Conservation (phyloP, 2,329 filamentous ascomycete genomes). For the Alternaria metachromatica region DNA sequence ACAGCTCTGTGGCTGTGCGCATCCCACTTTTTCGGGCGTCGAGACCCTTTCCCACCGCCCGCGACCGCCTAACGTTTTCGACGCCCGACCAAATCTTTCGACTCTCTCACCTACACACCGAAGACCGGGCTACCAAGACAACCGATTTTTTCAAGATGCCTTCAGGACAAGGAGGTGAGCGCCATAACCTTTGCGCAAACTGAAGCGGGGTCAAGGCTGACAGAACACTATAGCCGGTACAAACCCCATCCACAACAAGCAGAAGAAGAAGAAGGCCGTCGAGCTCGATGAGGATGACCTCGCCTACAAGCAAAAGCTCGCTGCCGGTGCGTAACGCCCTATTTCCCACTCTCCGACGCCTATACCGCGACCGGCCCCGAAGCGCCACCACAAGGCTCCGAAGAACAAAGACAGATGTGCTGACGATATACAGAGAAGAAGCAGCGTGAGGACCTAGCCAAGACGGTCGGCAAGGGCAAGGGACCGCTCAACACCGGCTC, state of each 20-base stretch:
- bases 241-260: conserved; percentile 72
- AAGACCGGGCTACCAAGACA: not conserved
- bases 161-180: conserved; percentile 59
- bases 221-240: conserved; percentile 52
- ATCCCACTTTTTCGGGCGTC: conserved; percentile 22
- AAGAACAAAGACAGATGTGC: not conserved
- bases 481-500: conserved; percentile 83
- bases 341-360: not conserved
- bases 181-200: not conserved
- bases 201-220: conserved; percentile 29
- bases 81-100: conserved; percentile 20
- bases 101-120: conserved; percentile 9
- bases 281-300: conserved; percentile 88
- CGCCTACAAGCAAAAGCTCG: conserved; percentile 83
- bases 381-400: not conserved
- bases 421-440: conserved; percentile 61
- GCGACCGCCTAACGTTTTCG: conserved; percentile 20
- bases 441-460: conserved; percentile 68
- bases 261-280: conserved; percentile 76
- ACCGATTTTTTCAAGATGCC: conserved; percentile 50
- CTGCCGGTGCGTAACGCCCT: conserved; percentile 69
- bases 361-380: not conserved
- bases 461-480: conserved; percentile 77
- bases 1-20: conserved; percentile 9
- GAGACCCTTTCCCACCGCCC: conserved; percentile 29